Base-by-base conservation (phyloP, 164 flowering plant species). In the Amborella trichopoda region DNA sequence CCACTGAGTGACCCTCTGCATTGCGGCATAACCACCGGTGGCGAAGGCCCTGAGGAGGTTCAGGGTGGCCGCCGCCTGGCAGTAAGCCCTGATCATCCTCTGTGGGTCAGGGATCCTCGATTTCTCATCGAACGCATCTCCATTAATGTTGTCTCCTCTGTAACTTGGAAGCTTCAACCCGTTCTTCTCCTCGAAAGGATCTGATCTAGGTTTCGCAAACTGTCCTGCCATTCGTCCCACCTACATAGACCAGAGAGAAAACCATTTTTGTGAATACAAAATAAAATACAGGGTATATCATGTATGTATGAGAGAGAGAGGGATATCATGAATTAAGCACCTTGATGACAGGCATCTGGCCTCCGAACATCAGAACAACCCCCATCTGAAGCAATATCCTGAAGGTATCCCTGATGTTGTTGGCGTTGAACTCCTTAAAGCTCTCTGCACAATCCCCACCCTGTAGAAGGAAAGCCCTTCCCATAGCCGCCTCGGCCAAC, bases 171-270 rank as follows among this genome's bases (percentile, higher is more conserved):
- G 70, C 68, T 82, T 84, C 65, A 81, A 86, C 0, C 94, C 91
- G 40, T 84, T 41, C 67, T 68, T 81, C 73, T 76, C 93, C 67
- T 88, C 97, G 28, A 78, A 76, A 0, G 61, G 6, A 9, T 82
- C 97, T 1, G 97, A 88, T 59, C 94, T 80, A 9, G 97, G 94
- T 67, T 84, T 88, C 5, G 97, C 97, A 65, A 88, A 88, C 38
- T 88, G 97, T 26, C 97, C 97, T 5, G 97, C 97, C 97, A 88
- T 88, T 62, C 97, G 73, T 25, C 97, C 97, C 39, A 84, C 94
- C 94, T 88, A 53, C 17, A 54, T 8, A 14, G 14, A 30, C 14
- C 34, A 30, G 11, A 30, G 14, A 30, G 34, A 30, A 30, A 30
- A 9, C 34, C 34, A 30, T 8, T 0, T 30, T 30, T 14, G 14